phyloP scores from a whole-genome alignment of 2,329 filamentous ascomycete genomes.

The Clarireedia paspali region DNA sequence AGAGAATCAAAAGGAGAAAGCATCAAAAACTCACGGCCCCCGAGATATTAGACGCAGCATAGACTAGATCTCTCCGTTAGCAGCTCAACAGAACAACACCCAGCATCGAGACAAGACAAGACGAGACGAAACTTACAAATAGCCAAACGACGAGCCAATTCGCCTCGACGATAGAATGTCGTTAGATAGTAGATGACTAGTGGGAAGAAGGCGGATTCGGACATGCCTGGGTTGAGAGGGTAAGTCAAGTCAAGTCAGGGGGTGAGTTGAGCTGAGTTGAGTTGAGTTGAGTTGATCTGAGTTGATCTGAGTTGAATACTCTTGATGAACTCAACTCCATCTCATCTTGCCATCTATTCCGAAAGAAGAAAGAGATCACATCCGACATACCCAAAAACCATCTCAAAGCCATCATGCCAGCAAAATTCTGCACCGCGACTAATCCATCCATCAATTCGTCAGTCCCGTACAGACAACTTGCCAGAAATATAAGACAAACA shows the following conservation, averaged over 20 bases:
- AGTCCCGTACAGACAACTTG: too few species aligned
- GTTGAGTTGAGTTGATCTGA: too few species aligned
- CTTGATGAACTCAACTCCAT: too few species aligned
- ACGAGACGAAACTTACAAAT: slow-evolving; percentile 45
- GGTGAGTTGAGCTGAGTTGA: too few species aligned
- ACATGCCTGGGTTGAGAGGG: slow-evolving; percentile 34
- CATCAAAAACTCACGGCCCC: too few species aligned
- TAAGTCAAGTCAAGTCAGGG: not conserved
- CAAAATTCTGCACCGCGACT: slow-evolving; percentile 50
- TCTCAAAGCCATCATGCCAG: slow-evolving; percentile 57
- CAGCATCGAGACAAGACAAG: too few species aligned
- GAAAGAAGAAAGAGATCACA: too few species aligned
- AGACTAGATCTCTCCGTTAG: not conserved
- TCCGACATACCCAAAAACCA: slow-evolving; percentile 52
- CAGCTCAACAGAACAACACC: too few species aligned
- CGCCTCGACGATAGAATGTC: slow-evolving; percentile 63
- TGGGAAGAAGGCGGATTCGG: slow-evolving; percentile 63
- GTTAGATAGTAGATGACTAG: slow-evolving; percentile 51
- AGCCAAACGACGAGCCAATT: slow-evolving; percentile 62
- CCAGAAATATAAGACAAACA: too few species aligned
- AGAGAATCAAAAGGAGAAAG: not conserved
- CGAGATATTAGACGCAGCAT: slow-evolving; percentile 58
- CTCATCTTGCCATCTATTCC: too few species aligned
- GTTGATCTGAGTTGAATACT: too few species aligned
- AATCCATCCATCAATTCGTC: not conserved